Percentiles rank a stretch among this genome's conserved stretches.
Conservation (phyloP, 2,329 filamentous ascomycete genomes). For the Talaromyces marneffei region DNA sequence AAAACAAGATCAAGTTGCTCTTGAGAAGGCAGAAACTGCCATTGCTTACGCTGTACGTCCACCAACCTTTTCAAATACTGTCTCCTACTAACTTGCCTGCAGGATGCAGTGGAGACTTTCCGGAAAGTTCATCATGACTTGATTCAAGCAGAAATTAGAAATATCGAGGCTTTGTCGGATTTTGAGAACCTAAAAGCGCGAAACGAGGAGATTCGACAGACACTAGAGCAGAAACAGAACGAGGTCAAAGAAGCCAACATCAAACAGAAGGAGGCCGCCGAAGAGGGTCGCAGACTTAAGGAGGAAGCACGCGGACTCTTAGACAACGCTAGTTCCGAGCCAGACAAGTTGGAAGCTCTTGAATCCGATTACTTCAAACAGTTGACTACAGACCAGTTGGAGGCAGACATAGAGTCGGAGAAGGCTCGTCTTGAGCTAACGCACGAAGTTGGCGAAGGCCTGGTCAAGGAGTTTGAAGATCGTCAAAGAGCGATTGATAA, state of each 20-base stretch:
- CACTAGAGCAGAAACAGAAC: conserved; percentile 37
- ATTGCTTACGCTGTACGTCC: conserved; percentile 51
- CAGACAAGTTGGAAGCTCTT: conserved; percentile 35
- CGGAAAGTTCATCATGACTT: conserved; percentile 57
- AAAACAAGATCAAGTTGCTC: conserved; percentile 50
- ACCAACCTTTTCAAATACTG: too few species aligned
- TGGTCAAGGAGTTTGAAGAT: conserved; percentile 71
- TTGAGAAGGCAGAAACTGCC: conserved; percentile 53
- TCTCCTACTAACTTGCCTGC: not conserved
- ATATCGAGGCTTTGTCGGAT: conserved; percentile 80
- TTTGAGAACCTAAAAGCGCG: conserved; percentile 60
- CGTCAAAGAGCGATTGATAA: conserved; percentile 65
- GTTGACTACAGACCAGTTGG: conserved; percentile 58
- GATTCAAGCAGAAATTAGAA: conserved; percentile 63
- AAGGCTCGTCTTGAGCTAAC: conserved; percentile 72
- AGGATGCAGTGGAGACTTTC: conserved; percentile 58
- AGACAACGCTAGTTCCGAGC: conserved; percentile 15
- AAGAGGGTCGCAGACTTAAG: conserved; percentile 13
- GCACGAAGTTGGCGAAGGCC: conserved; percentile 67
- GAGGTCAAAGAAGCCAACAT: conserved; percentile 33
- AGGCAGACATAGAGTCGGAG: conserved; percentile 68
- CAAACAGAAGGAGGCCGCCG: conserved; percentile 21
- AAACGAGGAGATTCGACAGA: conserved; percentile 54
- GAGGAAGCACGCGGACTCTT: conserved; percentile 18
- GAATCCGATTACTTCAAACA: conserved; percentile 36